Evolutionary conservation across 2,329 filamentous ascomycete genomes (phyloP), one percentile per base, ranked within the genome.

Genomic region (Diplodia scrobiculata): DNA sequence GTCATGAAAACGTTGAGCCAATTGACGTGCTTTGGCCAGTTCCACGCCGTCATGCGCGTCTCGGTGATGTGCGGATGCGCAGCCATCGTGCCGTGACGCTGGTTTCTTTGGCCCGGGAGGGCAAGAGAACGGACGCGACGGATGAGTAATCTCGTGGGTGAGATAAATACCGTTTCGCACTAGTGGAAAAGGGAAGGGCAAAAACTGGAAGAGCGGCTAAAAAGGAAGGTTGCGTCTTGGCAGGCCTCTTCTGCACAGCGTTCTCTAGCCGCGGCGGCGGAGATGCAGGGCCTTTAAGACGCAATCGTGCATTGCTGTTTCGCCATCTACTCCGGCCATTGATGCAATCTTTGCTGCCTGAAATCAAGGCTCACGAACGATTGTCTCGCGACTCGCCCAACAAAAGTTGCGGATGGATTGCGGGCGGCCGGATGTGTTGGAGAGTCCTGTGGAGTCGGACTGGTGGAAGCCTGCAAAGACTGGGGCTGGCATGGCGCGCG

Each of bases 21-120:
- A 84, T 96, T 92, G 83, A 97, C 85, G 76, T 97, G 92, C 81
- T 93, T 89, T 81, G 92, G 88, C 91, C 91, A 95, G 83, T 96
- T 97, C 73, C 84, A 82, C 79, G 83, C 84, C 68, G 91, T 96
- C 72, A 96, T 89, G 67, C 90, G 89, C 69, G 86, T 86, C 70
- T 96, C 92, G 70, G 91, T 87, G 79, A 96, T 95, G 79, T 96
- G 92, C 51, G 51, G 63, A 1, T 45, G 52, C n/a, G 58, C 21
- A n/a, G 63, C 64, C 64, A 66, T 66, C 7, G 32, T 41, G 19
- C 3, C 32, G 55, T 27, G 45, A 17, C 9, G 11, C 5, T 60
- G 17, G 29, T 19, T 60, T 32, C 29, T 17, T 9, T 59, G 19
- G 47, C 54, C 54, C 54, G 36, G 14, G 52, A 63, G 60, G 60